Conservation (phyloP, 495 filamentous ascomycete species). For the Opeltia flavorubescens region DNA sequence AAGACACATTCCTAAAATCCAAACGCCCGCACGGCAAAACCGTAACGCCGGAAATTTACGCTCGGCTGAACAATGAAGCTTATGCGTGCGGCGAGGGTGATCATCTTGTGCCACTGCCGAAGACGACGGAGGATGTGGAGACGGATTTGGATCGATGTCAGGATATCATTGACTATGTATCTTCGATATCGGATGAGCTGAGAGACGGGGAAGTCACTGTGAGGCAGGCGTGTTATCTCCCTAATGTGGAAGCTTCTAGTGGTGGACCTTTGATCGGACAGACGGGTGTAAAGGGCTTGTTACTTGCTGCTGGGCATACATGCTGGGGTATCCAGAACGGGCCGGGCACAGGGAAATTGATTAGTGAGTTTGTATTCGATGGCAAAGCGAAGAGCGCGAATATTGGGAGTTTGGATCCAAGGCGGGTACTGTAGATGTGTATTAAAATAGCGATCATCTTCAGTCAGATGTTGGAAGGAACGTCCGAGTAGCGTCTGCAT, state of each 20-base stretch:
- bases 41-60: slow-evolving; percentile 85
- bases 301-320: slow-evolving; percentile 82
- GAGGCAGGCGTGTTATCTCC: slow-evolving; percentile 88
- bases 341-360: slow-evolving; percentile 76
- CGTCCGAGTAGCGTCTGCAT: no score
- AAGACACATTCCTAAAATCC: slow-evolving; percentile 30
- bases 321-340: slow-evolving; percentile 99
- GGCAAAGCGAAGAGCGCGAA: slow-evolving; percentile 64
- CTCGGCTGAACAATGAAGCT: slow-evolving; percentile 73
- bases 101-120: slow-evolving; percentile 55
- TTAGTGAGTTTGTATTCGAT: slow-evolving; percentile 77
- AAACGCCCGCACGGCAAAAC: slow-evolving; percentile 41
- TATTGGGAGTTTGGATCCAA: slow-evolving; percentile 56
- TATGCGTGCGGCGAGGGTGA: slow-evolving; percentile 94
- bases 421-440: slow-evolving; percentile 27
- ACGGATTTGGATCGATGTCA: slow-evolving; percentile 67
- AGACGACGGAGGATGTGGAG: slow-evolving; percentile 60
- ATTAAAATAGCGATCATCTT: no score
- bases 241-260: slow-evolving; percentile 49
- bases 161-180: slow-evolving; percentile 74
- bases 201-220: slow-evolving; percentile 62
- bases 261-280: slow-evolving; percentile 66
- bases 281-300: slow-evolving; percentile 59
- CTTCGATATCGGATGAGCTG: slow-evolving; percentile 61
- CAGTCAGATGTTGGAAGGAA: no score